A percentile compares a stretch with the other conserved stretches of the same genome.
Conservation (phyloP, 169 alveolate species). For the Plasmodium gaboni region DNA sequence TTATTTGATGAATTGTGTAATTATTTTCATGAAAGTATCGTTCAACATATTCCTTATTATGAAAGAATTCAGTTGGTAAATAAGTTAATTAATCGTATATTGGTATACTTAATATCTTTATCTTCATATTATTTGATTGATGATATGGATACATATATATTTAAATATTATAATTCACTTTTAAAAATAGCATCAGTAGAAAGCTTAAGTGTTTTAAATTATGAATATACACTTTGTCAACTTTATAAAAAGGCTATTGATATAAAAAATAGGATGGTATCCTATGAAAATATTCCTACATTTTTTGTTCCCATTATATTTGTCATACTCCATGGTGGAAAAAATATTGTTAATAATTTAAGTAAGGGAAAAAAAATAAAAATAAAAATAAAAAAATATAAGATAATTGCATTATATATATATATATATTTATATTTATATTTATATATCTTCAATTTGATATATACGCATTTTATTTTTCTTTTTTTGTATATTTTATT, state of each 20-base stretch:
- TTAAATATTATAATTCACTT: slow-evolving; percentile 47
- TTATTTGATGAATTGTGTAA: slow-evolving; percentile 50
- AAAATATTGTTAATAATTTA: slow-evolving; percentile 20
- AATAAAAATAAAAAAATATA: too few species aligned
- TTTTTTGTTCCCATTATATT: slow-evolving; percentile 48
- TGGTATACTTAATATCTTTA: slow-evolving; percentile 43
- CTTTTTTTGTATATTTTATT: neutral
- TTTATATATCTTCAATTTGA: neutral
- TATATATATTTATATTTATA: neutral
- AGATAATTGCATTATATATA: neutral
- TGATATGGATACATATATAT: slow-evolving; percentile 49
- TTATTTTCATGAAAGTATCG: slow-evolving; percentile 14
- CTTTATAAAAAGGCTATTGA: slow-evolving; percentile 47
- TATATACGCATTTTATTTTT: neutral
- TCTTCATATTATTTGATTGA: slow-evolving; percentile 31
- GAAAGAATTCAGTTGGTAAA: slow-evolving; percentile 43
- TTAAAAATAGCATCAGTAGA: slow-evolving; percentile 17
- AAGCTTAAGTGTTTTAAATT: slow-evolving; percentile 14
- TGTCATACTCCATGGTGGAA: slow-evolving; percentile 55
- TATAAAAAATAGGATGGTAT: slow-evolving; percentile 23
- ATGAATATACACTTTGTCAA: slow-evolving; percentile 31
- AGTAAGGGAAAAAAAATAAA: neutral
- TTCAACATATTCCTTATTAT: slow-evolving; percentile 46
- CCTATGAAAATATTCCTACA: slow-evolving; percentile 42
- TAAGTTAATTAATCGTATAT: slow-evolving; percentile 32